These are phyloP conservation scores for Puccinia hordei DNA, from an alignment of 1,284 basidiomycete genomes.

Conservation along the genomic window DNA sequence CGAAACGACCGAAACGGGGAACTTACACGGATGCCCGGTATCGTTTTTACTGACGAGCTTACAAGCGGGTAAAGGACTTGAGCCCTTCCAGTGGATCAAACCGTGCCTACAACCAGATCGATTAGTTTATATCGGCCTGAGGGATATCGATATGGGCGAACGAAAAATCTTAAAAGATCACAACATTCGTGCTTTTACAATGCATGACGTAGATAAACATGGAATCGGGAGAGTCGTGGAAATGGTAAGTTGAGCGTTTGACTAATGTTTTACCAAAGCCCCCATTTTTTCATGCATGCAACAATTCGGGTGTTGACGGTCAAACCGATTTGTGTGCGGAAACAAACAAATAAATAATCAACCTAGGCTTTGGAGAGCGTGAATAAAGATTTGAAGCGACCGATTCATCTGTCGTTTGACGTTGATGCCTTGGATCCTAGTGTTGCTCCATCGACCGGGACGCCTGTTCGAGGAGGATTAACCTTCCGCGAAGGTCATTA, in stretches of 20 bases:
- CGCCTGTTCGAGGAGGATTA: slow-evolving; percentile 91
- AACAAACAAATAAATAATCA: neutral
- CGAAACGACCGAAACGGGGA: slow-evolving; percentile 68
- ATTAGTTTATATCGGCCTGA: slow-evolving; percentile 90
- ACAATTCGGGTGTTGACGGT: slow-evolving; percentile 57
- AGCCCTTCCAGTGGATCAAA: slow-evolving; percentile 75
- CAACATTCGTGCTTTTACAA: slow-evolving; percentile 89
- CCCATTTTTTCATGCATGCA: neutral
- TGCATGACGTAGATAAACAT: slow-evolving; percentile 97
- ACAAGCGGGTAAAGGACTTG: slow-evolving; percentile 60
- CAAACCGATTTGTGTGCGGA: slow-evolving; percentile 72
- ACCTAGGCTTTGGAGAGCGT: slow-evolving; percentile 89
- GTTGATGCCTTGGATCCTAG: slow-evolving; percentile 88
- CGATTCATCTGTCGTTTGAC: slow-evolving; percentile 88
- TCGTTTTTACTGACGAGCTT: slow-evolving; percentile 72
- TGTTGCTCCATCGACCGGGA: slow-evolving; percentile 93
- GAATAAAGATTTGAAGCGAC: slow-evolving; percentile 77
- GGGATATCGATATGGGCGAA: slow-evolving; percentile 89
- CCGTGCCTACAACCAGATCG: slow-evolving; percentile 71
- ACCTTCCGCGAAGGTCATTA: slow-evolving; percentile 97
- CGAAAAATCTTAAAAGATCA: slow-evolving; percentile 82
- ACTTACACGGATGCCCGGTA: slow-evolving; percentile 97
- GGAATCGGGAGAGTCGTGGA: slow-evolving; percentile 70
- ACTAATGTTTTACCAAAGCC: neutral
- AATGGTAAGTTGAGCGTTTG: slow-evolving; percentile 23